Conservation (phyloP, 345 rosid species). For the Eucalyptus grandis region DNA sequence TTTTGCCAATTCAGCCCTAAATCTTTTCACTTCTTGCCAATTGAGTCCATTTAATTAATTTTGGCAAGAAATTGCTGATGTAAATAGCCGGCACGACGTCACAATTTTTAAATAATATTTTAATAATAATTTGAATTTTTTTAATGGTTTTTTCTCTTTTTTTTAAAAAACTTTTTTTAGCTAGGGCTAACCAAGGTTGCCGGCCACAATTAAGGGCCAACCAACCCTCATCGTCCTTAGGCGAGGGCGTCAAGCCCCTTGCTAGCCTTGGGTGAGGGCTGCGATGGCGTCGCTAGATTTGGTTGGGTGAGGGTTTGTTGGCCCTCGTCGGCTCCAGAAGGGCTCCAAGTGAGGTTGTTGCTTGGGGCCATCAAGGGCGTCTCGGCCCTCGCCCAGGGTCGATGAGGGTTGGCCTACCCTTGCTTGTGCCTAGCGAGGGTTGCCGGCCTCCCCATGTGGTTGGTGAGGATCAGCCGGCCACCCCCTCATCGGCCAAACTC, state of each 20-base stretch:
- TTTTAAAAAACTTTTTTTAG: too few species aligned
- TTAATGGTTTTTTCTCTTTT: too few species aligned
- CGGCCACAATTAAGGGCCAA: too few species aligned
- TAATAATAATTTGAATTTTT: too few species aligned
- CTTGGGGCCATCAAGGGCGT: accelerated
- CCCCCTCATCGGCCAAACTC: accelerated
- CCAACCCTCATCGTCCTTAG: too few species aligned
- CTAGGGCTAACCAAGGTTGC: too few species aligned
- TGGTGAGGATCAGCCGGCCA: accelerated
- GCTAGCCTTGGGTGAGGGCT: accelerated
- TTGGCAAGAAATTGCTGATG: background rate
- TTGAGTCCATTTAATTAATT: accelerated
- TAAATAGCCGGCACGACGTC: accelerated
- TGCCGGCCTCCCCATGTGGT: accelerated
- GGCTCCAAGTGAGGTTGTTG: accelerated
- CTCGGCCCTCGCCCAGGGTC: accelerated
- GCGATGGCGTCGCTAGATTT: too few species aligned
- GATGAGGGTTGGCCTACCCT: accelerated
- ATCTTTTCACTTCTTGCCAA: accelerated
- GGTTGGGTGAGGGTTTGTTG: accelerated
- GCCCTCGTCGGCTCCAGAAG: accelerated
- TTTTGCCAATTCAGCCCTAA: accelerated
- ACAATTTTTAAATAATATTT: too few species aligned
- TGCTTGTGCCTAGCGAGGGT: too few species aligned
- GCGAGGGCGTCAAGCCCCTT: accelerated